phyloP scores from a whole-genome alignment of 2,329 filamentous ascomycete genomes.

The Didymella glomerata region DNA sequence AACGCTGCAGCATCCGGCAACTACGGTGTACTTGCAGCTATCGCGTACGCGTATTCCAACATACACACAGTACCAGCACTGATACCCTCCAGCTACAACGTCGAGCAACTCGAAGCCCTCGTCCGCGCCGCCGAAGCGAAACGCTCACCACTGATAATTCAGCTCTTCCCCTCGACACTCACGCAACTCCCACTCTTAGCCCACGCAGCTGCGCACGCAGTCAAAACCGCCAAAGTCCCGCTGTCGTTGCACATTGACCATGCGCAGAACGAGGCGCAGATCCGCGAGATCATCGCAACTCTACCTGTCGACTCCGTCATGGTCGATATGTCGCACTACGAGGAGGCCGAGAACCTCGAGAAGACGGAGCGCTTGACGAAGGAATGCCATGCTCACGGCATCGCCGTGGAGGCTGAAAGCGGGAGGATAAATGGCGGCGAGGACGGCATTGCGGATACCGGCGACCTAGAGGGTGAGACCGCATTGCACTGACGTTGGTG shows the following conservation, averaged over 20 bases:
- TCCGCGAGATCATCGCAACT: constrained; percentile 55
- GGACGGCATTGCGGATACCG: constrained; percentile 75
- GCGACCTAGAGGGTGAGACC: constrained; percentile 62
- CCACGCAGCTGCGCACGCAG: constrained; percentile 54
- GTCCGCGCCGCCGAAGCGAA: constrained; percentile 47
- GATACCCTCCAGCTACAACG: constrained; percentile 41
- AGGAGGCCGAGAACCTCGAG: constrained; percentile 74
- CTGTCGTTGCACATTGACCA: constrained; percentile 59
- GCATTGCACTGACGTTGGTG: neutral
- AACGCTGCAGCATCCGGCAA: constrained; percentile 63
- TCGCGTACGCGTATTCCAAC: constrained; percentile 36
- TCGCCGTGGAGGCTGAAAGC: constrained; percentile 74
- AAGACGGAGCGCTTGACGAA: constrained; percentile 67
- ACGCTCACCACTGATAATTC: constrained; percentile 48
- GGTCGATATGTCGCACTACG: constrained; percentile 79
- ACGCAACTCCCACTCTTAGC: constrained; percentile 65
- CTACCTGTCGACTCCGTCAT: constrained; percentile 75
- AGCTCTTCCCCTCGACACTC: constrained; percentile 68
- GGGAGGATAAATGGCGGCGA: constrained; percentile 76
- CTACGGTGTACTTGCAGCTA: constrained; percentile 65
- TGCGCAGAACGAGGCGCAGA: constrained; percentile 55
- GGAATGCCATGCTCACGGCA: constrained; percentile 69
- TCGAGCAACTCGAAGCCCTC: constrained; percentile 48
- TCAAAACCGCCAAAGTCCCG: constrained; percentile 53
- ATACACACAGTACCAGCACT: too few relatives aligned